Percentiles rank a stretch among this genome's conserved stretches.
Evolutionary conservation across 2,329 filamentous ascomycete genomes (phyloP).

Genomic region (Elsinoe perseae): DNA sequence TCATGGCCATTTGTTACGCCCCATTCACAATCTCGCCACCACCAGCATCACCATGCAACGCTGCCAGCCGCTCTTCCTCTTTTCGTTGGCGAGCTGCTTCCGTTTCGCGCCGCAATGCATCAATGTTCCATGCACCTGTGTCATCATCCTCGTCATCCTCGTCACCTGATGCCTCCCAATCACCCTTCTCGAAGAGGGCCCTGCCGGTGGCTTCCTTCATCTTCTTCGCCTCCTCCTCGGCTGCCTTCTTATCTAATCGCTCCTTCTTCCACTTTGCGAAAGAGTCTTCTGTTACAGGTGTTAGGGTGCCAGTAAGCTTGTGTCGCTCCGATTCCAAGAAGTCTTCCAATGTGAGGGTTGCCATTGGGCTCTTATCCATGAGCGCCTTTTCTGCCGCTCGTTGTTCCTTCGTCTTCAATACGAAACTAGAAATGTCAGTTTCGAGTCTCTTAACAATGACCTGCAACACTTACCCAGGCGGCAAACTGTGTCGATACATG

Average conservation of each 20-base stretch:
- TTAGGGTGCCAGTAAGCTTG: constrained; percentile 84
- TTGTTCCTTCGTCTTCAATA: constrained; percentile 97
- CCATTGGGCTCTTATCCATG: constrained; percentile 89
- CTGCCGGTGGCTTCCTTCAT: constrained; percentile 94
- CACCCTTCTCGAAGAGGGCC: constrained; percentile 92
- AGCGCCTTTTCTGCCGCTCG: constrained; percentile 90
- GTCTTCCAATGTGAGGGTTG: constrained; percentile 91
- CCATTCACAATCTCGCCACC: constrained; percentile 17
- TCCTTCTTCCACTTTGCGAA: constrained; percentile 98
- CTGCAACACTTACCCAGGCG: constrained; percentile 68
- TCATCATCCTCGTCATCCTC: constrained; percentile 59
- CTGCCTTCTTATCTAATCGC: constrained; percentile 87
- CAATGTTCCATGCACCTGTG: constrained; percentile 65
- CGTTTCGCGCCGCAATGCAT: constrained; percentile 76
- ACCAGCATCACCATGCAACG: constrained; percentile 15
- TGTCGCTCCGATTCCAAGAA: constrained; percentile 94
- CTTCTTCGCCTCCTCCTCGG: constrained; percentile 80
- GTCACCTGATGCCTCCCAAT: constrained; percentile 65
- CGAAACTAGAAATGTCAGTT: constrained; percentile 54
- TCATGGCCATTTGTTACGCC: neutral
- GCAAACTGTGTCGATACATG: constrained; percentile 96
- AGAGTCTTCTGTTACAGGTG: constrained; percentile 83
- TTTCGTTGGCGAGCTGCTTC: constrained; percentile 64
- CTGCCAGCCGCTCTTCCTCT: constrained; percentile 61
- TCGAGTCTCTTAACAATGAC: neutral